Evolutionary conservation across 2,329 filamentous ascomycete genomes (phyloP), one percentile per base, ranked within the genome.

Genomic region (Talaromyces sp.): DNA sequence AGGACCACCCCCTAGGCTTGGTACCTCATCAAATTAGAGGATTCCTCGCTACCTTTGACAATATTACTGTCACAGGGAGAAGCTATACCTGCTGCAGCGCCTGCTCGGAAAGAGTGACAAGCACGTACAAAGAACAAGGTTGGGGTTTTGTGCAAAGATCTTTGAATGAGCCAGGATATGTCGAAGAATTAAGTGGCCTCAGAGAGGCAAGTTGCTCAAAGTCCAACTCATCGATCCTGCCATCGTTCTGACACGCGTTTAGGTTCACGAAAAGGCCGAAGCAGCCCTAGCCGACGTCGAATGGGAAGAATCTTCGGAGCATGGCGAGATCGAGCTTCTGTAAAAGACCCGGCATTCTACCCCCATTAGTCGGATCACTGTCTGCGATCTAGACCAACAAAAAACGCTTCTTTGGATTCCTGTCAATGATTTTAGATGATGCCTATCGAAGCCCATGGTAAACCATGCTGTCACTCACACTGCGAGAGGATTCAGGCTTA

Each of bases 401-500:
- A 95, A 66, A 88, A 97, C 3, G 86, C 82, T 72, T 97, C 94
- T 69, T 85, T 90, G 1, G 89, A 92, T 77, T 90, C 88, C 89
- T 91, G 61, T 20, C 29, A 20, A 43, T 41, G 49, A 30, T 17
- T 39, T 67, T 47, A 65, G 49, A 16, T 47, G 48, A 39, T 51
- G 36, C 50, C 37, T 30, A 35, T 32, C 37, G 29, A 44, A 10
- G 13, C 8, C 11, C 10, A 9, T 3, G 22, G 43, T 40, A 27
- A 29, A 44, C 19, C 22, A 17, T 17, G 19, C 13, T 42, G 17
- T 13, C 43, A 40, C 62, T 44, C 80, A 95, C 94, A 71, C 82
- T 89, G 67, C 94, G 83, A 33, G 93, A 97, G 6, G 91, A 89
- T 51, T 95, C 89, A 1, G 95, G 94, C 73, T 99, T 99, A 71